A percentile compares a stretch with the other conserved stretches of the same genome.
Conservation (phyloP, 2,329 filamentous ascomycete species). For the Davidsoniella australis region DNA sequence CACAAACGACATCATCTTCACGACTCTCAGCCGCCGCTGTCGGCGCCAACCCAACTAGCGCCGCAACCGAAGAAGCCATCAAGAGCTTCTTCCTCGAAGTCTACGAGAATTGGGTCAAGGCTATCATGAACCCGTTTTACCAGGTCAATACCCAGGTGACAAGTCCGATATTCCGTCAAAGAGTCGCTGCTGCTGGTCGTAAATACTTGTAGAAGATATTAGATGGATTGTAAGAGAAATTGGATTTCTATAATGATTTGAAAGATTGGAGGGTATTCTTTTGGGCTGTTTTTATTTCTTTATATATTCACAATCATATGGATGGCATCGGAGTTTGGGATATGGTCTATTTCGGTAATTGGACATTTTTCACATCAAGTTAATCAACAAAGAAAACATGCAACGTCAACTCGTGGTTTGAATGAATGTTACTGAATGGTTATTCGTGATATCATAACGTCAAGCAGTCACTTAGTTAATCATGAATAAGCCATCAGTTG, state of each 20-base stretch:
- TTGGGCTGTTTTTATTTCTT: not conserved
- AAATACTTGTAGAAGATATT: constrained; percentile 55
- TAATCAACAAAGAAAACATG: too few relatives aligned
- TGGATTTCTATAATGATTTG: not conserved
- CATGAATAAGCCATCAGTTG: too few relatives aligned
- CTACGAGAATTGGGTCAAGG: constrained; percentile 94
- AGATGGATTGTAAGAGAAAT: not conserved
- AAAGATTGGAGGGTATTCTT: not conserved
- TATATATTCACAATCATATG: not conserved
- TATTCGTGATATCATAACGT: too few relatives aligned
- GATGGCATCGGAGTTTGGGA: too few relatives aligned
- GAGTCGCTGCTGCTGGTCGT: constrained; percentile 73
- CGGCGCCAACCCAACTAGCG: constrained; percentile 68
- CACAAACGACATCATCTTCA: constrained; percentile 17
- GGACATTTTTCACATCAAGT: too few relatives aligned
- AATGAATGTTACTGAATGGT: too few relatives aligned
- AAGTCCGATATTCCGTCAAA: constrained; percentile 69
- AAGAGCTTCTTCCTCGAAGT: constrained; percentile 89
- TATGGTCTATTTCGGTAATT: too few relatives aligned
- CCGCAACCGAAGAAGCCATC: constrained; percentile 88
- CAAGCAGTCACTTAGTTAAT: too few relatives aligned
- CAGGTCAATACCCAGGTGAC: constrained; percentile 65
- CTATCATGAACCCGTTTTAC: constrained; percentile 95
- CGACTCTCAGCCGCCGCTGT: constrained; percentile 50
- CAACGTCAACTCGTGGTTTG: too few relatives aligned